Conservation (phyloP, 2,329 filamentous ascomycete species). For the Blastomyces percursus region DNA sequence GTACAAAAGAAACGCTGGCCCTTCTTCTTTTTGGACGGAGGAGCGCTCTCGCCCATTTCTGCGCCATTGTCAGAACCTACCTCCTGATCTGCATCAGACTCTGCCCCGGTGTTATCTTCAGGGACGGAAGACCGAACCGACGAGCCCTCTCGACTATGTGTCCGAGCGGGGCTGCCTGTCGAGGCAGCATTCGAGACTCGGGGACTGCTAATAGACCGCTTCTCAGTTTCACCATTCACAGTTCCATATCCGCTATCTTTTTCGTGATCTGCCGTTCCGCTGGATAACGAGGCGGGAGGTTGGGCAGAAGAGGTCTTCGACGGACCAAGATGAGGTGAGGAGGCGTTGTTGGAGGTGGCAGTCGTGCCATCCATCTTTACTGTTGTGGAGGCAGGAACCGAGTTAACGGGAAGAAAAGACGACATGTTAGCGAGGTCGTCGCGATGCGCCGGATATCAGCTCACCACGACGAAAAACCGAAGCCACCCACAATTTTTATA, state of each 20-base stretch:
- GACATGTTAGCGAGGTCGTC: slow-evolving; percentile 39
- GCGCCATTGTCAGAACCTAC: slow-evolving; percentile 53
- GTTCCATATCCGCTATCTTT: slow-evolving; percentile 4
- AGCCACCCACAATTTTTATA: not conserved
- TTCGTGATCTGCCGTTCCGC: not conserved
- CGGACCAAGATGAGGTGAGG: slow-evolving; percentile 33
- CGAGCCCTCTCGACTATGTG: slow-evolving; percentile 6
- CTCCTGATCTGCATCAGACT: slow-evolving; percentile 57
- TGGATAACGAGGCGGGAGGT: not conserved
- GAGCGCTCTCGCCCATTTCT: slow-evolving; percentile 49
- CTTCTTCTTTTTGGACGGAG: slow-evolving; percentile 87
- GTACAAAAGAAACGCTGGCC: slow-evolving; percentile 94
- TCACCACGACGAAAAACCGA: slow-evolving; percentile 15
- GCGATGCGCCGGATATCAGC: slow-evolving; percentile 21
- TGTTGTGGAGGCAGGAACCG: slow-evolving; percentile 38
- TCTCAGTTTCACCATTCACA: not conserved
- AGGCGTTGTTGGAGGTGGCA: slow-evolving; percentile 43
- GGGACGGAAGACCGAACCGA: slow-evolving; percentile 13
- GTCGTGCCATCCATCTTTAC: slow-evolving; percentile 34
- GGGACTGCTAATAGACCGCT: not conserved
- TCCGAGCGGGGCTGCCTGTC: not conserved
- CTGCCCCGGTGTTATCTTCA: slow-evolving; percentile 64
- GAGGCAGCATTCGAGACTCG: not conserved
- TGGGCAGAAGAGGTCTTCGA: not conserved
- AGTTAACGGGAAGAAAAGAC: slow-evolving; percentile 52